These are phyloP conservation scores for Ascochyta lentis DNA, from an alignment of 2,329 filamentous ascomycete species.

Conservation along the genomic window DNA sequence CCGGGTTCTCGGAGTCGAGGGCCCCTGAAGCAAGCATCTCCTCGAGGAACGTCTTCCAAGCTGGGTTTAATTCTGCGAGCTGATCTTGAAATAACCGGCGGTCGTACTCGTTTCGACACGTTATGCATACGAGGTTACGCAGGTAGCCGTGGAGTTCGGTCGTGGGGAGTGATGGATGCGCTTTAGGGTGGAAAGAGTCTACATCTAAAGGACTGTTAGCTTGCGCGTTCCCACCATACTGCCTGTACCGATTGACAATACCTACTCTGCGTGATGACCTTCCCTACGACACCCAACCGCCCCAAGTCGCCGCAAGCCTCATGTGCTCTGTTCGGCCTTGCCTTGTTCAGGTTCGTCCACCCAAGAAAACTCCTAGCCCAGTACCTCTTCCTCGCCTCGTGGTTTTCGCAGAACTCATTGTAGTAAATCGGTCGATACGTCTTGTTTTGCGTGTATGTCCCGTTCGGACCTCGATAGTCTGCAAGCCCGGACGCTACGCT, in stretches of 20 bases:
- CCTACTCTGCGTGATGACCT: constrained; percentile 83
- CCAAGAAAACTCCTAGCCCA: constrained; percentile 96
- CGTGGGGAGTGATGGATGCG: constrained; percentile 76
- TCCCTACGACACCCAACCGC: constrained; percentile 72
- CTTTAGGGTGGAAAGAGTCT: constrained; percentile 85
- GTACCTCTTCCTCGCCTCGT: constrained; percentile 88
- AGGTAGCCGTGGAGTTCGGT: constrained; percentile 93
- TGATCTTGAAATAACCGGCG: constrained; percentile 77
- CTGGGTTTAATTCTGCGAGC: constrained; percentile 80
- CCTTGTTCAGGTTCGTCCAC: constrained; percentile 81
- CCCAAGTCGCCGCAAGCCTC: constrained; percentile 76
- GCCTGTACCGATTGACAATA: background rate
- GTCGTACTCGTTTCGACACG: constrained; percentile 74
- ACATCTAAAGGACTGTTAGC: constrained; percentile 63
- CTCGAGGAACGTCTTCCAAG: constrained; percentile 79
- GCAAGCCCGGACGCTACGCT: constrained; percentile 91
- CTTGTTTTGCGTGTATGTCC: constrained; percentile 92
- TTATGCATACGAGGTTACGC: constrained; percentile 78
- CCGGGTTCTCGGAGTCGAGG: constrained; percentile 77
- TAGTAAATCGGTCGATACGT: constrained; percentile 91
- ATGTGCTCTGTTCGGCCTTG: constrained; percentile 82
- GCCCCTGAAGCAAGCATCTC: constrained; percentile 77
- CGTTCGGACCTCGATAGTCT: constrained; percentile 88
- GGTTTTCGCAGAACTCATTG: constrained; percentile 81
- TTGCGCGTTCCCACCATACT: background rate